Evolutionary conservation across 345 rosid genomes (phyloP).

Genomic region (Zanthoxylum bungeanum): DNA sequence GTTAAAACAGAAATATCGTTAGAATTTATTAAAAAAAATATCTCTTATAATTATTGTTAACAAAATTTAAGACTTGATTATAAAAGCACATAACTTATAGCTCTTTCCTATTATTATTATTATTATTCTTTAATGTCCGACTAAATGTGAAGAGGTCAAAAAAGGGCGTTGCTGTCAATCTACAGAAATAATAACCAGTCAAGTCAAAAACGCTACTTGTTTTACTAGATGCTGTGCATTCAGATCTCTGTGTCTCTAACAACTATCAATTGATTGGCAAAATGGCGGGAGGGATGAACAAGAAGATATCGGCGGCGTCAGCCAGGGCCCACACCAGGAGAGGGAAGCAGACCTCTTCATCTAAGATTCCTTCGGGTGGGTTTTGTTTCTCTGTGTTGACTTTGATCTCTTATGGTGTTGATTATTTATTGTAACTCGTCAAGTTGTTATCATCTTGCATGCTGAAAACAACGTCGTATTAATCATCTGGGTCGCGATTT

Average conservation of each 20-base stretch:
- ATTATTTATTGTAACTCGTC: not conserved
- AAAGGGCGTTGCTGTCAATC: not conserved
- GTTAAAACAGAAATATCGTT: too few species aligned
- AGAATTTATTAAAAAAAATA: too few species aligned
- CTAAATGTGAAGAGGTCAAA: too few species aligned
- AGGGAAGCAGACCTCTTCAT: constrained; percentile 32
- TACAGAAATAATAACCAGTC: not conserved
- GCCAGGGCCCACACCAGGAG: constrained; percentile 58
- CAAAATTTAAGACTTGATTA: too few species aligned
- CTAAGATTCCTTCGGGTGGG: constrained; percentile 41
- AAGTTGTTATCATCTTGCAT: not conserved
- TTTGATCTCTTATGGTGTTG: not conserved
- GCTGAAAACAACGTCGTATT: not conserved
- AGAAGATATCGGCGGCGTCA: constrained; percentile 57
- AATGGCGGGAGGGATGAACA: constrained; percentile 44
- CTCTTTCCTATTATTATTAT: too few species aligned
- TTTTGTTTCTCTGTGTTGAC: not conserved
- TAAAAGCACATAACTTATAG: too few species aligned
- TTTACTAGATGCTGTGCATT: not conserved
- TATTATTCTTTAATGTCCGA: too few species aligned
- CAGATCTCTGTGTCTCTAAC: not conserved
- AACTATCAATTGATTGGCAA: not conserved
- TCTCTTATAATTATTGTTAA: too few species aligned
- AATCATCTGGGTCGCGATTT: not conserved
- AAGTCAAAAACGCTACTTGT: not conserved